Evolutionary conservation across 164 flowering plant species (phyloP).

Genomic region (Euptelea pleiosperma): DNA sequence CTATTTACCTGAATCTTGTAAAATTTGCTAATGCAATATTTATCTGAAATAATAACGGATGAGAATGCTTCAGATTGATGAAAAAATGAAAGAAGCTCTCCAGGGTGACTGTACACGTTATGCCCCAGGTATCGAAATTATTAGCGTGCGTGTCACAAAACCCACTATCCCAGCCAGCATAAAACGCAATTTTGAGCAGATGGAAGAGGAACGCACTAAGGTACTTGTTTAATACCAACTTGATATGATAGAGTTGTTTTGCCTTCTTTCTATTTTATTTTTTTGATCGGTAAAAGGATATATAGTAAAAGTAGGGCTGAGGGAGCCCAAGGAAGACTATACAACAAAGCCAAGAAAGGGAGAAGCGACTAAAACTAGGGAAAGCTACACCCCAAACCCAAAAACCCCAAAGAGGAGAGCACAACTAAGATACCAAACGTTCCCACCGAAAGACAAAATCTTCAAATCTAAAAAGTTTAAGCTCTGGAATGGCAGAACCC

Average conservation of each 20-base stretch:
- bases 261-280: neutral
- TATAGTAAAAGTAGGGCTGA: too few relatives aligned
- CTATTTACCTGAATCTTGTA: neutral
- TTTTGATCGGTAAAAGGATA: too few relatives aligned
- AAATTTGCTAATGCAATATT: neutral
- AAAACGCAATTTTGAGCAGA: constrained; percentile 76
- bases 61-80: constrained; percentile 71
- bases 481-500: too few relatives aligned
- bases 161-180: constrained; percentile 79
- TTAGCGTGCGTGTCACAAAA: constrained; percentile 90
- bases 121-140: constrained; percentile 92
- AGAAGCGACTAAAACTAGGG: too few relatives aligned
- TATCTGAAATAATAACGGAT: neutral
- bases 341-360: too few relatives aligned
- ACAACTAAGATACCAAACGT: too few relatives aligned
- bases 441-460: too few relatives aligned
- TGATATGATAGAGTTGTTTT: constrained; percentile 4
- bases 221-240: constrained; percentile 24
- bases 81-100: constrained; percentile 94
- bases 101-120: constrained; percentile 91
- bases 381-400: too few relatives aligned
- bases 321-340: too few relatives aligned
- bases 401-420: too few relatives aligned
- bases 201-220: constrained; percentile 98
- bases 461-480: too few relatives aligned